Conservation (phyloP, 164 flowering plant genomes). For the Amborella trichopoda region DNA sequence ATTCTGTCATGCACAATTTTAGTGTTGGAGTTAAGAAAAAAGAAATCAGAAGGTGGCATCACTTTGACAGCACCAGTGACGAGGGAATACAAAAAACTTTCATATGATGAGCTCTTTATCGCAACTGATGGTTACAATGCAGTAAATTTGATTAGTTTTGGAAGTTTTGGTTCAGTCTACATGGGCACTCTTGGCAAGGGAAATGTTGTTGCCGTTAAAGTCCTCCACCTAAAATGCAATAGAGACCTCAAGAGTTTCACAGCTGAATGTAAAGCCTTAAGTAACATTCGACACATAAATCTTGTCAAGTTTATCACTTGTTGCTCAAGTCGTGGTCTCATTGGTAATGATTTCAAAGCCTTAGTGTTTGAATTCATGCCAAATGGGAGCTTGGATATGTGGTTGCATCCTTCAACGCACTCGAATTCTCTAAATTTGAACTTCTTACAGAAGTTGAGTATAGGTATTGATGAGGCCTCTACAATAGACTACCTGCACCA, state of each 20-base stretch:
- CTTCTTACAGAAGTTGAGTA: background rate
- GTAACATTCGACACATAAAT: conserved; percentile 5
- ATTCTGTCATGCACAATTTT: background rate
- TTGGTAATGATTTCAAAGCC: conserved; percentile 10
- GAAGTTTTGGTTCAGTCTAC: too few species aligned
- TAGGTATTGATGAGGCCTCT: conserved; percentile 3
- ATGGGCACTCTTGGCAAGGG: background rate
- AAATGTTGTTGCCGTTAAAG: conserved; percentile 1
- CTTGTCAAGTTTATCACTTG: conserved; percentile 7
- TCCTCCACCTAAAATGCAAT: conserved; percentile 3
- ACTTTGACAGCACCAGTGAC: background rate
- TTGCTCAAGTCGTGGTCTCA: conserved; percentile 5
- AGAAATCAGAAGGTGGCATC: background rate
- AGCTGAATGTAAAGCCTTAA: conserved; percentile 2
- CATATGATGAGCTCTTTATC: conserved; percentile 1
- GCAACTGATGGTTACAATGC: conserved; percentile 3
- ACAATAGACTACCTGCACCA: conserved; percentile 4
- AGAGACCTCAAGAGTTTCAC: conserved; percentile 11
- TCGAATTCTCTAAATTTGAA: background rate
- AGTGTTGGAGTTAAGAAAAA: background rate
- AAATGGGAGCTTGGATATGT: conserved; percentile 5
- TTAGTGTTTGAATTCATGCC: conserved; percentile 9
- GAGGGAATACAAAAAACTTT: background rate
- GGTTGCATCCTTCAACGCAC: conserved; percentile 7
- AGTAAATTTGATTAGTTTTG: conserved; percentile 6